phyloP scores from a whole-genome alignment of 2,329 filamentous ascomycete species.

The Tolypocladium nubicola region DNA sequence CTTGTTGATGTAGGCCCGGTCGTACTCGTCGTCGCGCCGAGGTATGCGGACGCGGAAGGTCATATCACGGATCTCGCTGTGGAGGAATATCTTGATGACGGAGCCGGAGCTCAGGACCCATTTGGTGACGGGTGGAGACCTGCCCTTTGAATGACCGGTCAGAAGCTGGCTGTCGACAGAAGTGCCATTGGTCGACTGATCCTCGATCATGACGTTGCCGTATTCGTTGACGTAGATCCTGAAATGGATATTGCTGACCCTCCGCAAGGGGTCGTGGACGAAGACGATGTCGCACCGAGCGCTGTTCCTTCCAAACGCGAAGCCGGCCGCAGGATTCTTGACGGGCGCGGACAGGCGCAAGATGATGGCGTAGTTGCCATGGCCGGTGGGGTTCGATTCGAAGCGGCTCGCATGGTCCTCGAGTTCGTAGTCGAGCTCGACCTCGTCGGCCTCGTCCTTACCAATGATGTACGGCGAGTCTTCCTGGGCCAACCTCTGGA shows the following conservation, averaged over 20 bases:
- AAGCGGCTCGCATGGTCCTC: conserved; percentile 41
- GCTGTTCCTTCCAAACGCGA: conserved; percentile 74
- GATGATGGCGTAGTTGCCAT: conserved; percentile 59
- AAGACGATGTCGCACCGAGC: conserved; percentile 63
- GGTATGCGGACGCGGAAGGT: conserved; percentile 82
- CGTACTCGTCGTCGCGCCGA: conserved; percentile 55
- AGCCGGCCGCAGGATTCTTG: conserved; percentile 61
- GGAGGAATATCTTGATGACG: conserved; percentile 58
- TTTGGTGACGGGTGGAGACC: conserved; percentile 18
- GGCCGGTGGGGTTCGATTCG: conserved; percentile 30
- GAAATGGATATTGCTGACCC: conserved; percentile 93
- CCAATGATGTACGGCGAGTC: conserved; percentile 38
- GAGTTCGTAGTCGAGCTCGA: conserved; percentile 38
- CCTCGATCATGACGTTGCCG: conserved; percentile 82
- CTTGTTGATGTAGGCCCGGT: conserved; percentile 57
- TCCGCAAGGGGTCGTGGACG: conserved; percentile 52
- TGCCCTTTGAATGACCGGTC: conserved; percentile 25
- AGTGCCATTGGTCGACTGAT: conserved; percentile 93
- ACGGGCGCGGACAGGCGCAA: conserved; percentile 66
- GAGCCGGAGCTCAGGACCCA: conserved; percentile 64
- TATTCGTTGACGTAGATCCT: conserved; percentile 84
- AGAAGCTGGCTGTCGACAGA: conserved; percentile 68
- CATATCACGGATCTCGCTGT: conserved; percentile 46
- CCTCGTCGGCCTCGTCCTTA: conserved; percentile 36
- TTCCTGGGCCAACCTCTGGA: conserved; percentile 40